Percentiles rank a stretch among this genome's conserved stretches.
These are phyloP conservation scores for Auricularia auricula-judae DNA, from an alignment of 768 basidiomycete genomes.

Conservation along the genomic window DNA sequence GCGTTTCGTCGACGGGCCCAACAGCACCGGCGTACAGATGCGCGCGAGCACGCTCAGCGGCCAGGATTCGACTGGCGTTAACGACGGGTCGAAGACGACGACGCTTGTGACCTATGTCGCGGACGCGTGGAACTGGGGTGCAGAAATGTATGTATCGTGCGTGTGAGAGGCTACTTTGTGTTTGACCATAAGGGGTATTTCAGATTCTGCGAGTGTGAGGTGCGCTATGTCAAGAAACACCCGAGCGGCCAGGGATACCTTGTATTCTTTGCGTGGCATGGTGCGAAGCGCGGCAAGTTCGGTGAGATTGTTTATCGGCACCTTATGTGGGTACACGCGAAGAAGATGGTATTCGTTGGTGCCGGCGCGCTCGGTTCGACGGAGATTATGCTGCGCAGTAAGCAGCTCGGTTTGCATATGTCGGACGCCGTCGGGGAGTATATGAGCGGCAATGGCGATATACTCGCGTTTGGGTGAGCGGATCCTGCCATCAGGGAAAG, in stretches of 20 bases:
- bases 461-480: neutral
- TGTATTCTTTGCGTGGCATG: neutral
- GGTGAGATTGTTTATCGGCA: neutral
- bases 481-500: too few relatives aligned
- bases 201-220: conserved; percentile 4
- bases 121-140: conserved; percentile 2
- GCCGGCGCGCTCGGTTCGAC: neutral
- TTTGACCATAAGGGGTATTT: neutral
- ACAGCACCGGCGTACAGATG: neutral
- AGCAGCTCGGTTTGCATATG: conserved; percentile 1
- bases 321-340: neutral
- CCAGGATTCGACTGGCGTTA: conserved; percentile 1
- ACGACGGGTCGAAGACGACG: conserved; percentile 2
- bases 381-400: conserved; percentile 3
- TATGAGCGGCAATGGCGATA: conserved; percentile 3
- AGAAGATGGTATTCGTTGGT: neutral
- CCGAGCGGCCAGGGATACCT: neutral
- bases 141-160: neutral
- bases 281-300: neutral
- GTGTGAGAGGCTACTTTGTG: neutral
- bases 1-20: neutral
- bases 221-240: conserved; percentile 1
- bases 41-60: neutral
- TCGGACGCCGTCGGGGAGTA: neutral
- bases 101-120: conserved; percentile 2